Evolutionary conservation across 2,329 filamentous ascomycete species (phyloP).

Genomic region (Clathrospora elynae): DNA sequence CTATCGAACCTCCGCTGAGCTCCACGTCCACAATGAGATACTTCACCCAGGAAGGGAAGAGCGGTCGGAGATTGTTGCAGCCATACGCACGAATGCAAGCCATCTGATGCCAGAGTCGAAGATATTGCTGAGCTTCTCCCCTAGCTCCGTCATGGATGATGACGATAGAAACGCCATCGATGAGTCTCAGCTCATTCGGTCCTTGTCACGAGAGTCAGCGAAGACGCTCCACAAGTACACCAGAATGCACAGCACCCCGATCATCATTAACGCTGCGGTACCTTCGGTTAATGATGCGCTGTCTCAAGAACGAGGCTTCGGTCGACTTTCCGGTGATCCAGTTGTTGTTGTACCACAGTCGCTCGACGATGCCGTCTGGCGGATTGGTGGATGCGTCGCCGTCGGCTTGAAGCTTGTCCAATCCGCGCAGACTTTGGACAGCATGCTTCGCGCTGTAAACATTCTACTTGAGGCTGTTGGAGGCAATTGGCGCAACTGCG

Average conservation of each 20-base stretch:
- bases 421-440: slow-evolving; percentile 70
- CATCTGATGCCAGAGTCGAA: slow-evolving; percentile 79
- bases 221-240: slow-evolving; percentile 71
- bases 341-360: slow-evolving; percentile 80
- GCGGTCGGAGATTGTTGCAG: slow-evolving; percentile 85
- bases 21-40: slow-evolving; percentile 90
- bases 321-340: slow-evolving; percentile 80
- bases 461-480: slow-evolving; percentile 85
- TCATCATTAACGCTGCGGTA: slow-evolving; percentile 87
- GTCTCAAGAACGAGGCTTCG: slow-evolving; percentile 78
- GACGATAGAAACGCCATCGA: slow-evolving; percentile 73
- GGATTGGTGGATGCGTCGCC: slow-evolving; percentile 86
- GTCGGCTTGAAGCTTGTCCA: slow-evolving; percentile 85
- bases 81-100: slow-evolving; percentile 84
- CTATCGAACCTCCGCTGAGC: slow-evolving; percentile 86
- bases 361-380: slow-evolving; percentile 91
- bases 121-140: slow-evolving; percentile 81
- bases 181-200: slow-evolving; percentile 76
- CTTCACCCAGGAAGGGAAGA: slow-evolving; percentile 89
- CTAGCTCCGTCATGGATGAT: slow-evolving; percentile 78
- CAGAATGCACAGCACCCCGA: slow-evolving; percentile 72
- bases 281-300: slow-evolving; percentile 88
- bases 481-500: slow-evolving; percentile 95
- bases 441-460: slow-evolving; percentile 76
- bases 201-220: slow-evolving; percentile 73